Evolutionary conservation across 306 rosid species (phyloP), one percentile per base, ranked within the genome.

Genomic region (Potentilla sterilis): DNA sequence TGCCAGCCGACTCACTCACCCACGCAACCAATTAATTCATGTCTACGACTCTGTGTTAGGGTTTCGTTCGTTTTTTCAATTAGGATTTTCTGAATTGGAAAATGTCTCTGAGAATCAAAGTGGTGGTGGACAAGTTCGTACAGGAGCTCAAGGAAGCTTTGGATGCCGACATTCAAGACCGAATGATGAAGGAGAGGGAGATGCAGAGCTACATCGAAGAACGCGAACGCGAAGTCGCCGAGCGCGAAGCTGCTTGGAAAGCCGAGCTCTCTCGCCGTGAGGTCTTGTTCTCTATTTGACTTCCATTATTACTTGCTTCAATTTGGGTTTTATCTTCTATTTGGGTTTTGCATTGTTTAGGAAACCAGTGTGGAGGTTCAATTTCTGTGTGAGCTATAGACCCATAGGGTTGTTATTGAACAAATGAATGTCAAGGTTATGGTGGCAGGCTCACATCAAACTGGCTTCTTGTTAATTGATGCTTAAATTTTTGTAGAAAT

Each of bases 161-260:
- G 81, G 99, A 95, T 51, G 97, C 99, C 51, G 97, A 95, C 52
- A 89, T 95, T 82, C 96, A 95, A 66, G 97, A 95, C 75, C 82
- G 97, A 84, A 95, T 90, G 82, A 92, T 92, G 99, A 95, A 92
- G 86, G 99, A 90, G 68, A 88, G 99, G 64, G 99, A 92, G 90
- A 95, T 95, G 99, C 99, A 95, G 85, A 95, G 97, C 85, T 95
- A 95, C 67, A 92, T 95, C 48, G 87, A 92, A 79, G 99, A 95
- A 74, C 97, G 99, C 4, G 99, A 95, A 75, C 99, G 99, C 4
- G 99, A 95, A 78, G 98, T 95, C 61, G 97, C 98, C 35, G 98
- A 95, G 82, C 97, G 99, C 10, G 99, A 95, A 86, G 97, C 99
- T 77, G 99, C 99, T 74, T 95, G 99, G 99, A 95, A 95, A 81